These are phyloP conservation scores for Hansfordia pulvinata DNA, from an alignment of 2,329 filamentous ascomycete genomes.

Conservation along the genomic window DNA sequence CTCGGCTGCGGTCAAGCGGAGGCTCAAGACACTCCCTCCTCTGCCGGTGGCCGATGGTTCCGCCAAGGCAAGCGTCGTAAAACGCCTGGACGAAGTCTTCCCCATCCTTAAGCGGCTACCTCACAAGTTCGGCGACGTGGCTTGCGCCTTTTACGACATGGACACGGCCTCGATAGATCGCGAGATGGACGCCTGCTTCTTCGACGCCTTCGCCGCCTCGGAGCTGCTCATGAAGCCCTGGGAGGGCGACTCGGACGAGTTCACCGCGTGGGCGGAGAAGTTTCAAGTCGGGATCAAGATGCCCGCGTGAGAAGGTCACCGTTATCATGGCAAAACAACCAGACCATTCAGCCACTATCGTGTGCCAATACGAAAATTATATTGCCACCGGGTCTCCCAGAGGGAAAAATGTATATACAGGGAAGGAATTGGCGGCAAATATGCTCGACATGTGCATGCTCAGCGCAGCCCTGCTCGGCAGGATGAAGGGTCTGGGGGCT, in stretches of 20 bases:
- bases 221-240: conserved; percentile 45
- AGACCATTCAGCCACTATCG: no score
- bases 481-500: no score
- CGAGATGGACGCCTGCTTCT: conserved; percentile 44
- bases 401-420: no score
- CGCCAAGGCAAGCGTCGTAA: conserved; percentile 19
- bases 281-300: conserved; percentile 40
- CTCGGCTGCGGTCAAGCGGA: conserved; percentile 54
- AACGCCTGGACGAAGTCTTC: conserved; percentile 42
- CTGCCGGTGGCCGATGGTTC: conserved; percentile 19
- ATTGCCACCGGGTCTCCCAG: no score
- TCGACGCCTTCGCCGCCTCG: conserved; percentile 41
- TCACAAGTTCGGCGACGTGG: conserved; percentile 56
- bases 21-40: conserved; percentile 44
- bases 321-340: no score
- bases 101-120: conserved; percentile 44
- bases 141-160: conserved; percentile 58
- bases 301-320: conserved; percentile 14
- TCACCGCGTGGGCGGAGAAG: conserved; percentile 59
- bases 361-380: no score
- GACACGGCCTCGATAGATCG: conserved; percentile 43
- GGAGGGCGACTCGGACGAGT: conserved; percentile 58
- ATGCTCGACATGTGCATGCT: no score
- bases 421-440: no score
- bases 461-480: no score